These are phyloP conservation scores for Leccinum pachyderme DNA, from an alignment of 1,284 basidiomycete genomes.

Conservation along the genomic window DNA sequence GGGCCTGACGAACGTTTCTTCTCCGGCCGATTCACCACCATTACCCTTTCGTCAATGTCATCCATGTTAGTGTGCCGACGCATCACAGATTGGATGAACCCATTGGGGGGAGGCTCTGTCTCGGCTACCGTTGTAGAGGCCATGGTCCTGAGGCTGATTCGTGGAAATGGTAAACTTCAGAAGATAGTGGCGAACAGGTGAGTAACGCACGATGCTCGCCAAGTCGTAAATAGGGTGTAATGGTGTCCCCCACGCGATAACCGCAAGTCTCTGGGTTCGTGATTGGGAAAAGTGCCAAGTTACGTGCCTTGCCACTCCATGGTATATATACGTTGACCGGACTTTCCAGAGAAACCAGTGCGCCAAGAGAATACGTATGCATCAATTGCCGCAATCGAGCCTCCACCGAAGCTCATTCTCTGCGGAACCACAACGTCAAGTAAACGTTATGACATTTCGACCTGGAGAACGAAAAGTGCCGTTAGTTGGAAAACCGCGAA, in stretches of 20 bases:
- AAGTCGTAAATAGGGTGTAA: neutral
- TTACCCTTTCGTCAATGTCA: conserved; percentile 17
- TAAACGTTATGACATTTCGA: neutral
- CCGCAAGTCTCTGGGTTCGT: conserved; percentile 8
- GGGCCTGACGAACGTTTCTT: conserved; percentile 22
- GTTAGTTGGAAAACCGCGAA: neutral
- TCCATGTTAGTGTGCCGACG: conserved; percentile 1
- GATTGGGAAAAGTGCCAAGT: neutral
- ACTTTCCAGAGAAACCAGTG: conserved; percentile 4
- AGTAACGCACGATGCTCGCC: conserved; percentile 12
- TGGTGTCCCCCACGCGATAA: conserved; percentile 8
- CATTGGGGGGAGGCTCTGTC: conserved; percentile 18
- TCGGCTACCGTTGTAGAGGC: conserved; percentile 12
- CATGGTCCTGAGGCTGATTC: conserved; percentile 12
- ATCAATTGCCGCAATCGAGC: neutral
- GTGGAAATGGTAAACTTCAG: conserved; percentile 4
- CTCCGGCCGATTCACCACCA: conserved; percentile 8
- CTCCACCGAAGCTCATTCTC: neutral
- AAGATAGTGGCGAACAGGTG: conserved; percentile 5
- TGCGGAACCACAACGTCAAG: neutral
- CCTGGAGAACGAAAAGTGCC: neutral
- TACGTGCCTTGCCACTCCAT: neutral
- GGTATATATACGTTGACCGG: conserved; percentile 5
- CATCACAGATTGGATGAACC: conserved; percentile 24
- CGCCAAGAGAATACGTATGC: conserved; percentile 14